These are phyloP conservation scores for Xylariales sp. DNA, from an alignment of 2,329 filamentous ascomycete species.

Conservation along the genomic window DNA sequence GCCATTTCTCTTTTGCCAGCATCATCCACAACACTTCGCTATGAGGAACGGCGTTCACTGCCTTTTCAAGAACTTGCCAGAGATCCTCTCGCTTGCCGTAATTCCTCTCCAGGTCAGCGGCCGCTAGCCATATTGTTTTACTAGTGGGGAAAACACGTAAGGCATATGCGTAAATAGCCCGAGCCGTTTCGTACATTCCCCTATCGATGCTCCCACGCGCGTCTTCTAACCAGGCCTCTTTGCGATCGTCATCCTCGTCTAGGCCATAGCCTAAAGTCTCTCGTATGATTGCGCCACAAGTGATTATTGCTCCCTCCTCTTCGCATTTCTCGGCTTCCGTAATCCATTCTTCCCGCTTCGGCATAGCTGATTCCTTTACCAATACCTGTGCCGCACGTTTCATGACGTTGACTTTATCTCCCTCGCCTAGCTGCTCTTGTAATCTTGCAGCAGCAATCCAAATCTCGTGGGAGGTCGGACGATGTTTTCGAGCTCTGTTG, in stretches of 20 bases:
- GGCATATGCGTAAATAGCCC: conserved; percentile 93
- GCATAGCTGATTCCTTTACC: conserved; percentile 92
- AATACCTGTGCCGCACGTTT: conserved; percentile 90
- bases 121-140: conserved; percentile 88
- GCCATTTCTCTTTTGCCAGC: conserved; percentile 94
- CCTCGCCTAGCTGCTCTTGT: conserved; percentile 87
- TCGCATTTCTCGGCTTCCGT: conserved; percentile 94
- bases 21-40: conserved; percentile 96
- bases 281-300: conserved; percentile 88
- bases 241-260: conserved; percentile 95
- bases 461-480: conserved; percentile 92
- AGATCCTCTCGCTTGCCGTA: conserved; percentile 87
- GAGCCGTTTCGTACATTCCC: conserved; percentile 87
- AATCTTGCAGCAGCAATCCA: conserved; percentile 95
- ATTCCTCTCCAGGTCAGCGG: conserved; percentile 89
- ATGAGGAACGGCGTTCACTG: conserved; percentile 91
- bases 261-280: conserved; percentile 93
- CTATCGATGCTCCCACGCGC: conserved; percentile 83
- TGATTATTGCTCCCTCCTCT: conserved; percentile 86
- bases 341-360: conserved; percentile 98
- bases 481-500: conserved; percentile 92
- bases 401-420: conserved; percentile 88
- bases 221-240: conserved; percentile 96
- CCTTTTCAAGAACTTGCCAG: conserved; percentile 88
- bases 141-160: conserved; percentile 90